Evolutionary conservation across 2,329 filamentous ascomycete genomes (phyloP), one percentile per base, ranked within the genome.

Genomic region (Microcyclospora tardicrescens): DNA sequence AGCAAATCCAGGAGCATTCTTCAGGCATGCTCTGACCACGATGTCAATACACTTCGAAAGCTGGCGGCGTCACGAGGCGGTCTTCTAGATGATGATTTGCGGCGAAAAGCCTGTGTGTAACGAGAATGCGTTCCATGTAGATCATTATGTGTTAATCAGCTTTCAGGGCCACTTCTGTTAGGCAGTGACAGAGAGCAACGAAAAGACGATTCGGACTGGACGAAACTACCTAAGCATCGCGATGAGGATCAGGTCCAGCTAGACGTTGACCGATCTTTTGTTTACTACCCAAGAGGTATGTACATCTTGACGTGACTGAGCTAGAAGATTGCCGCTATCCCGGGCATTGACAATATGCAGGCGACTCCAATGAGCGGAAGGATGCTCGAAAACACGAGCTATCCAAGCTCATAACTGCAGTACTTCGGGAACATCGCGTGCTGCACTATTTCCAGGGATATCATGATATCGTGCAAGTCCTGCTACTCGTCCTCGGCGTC

Each of bases 361-460:
- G 80, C 60, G 71, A 79, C 55, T 75, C 79, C 10, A 72, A 81
- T 24, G 67, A 73, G 46, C 77, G 89, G 49, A 71, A 93, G 41
- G 68, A 75, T 34, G 60, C 61, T 33, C 80, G 82, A 55, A 95
- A 91, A 57, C 58, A 69, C 39, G 78, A 91, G 54, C 73, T 98
- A 2, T 89, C 79, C 6, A 66, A 76, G 45, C 70, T 98, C 36
- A 96, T 98, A 53, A 75, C 75, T 37, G 73, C 81, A 47, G 77
- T 93, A 11, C 73, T 98, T 34, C 80, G 93, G 38, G 74, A 74
- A 28, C 73, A 93, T 53, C 85, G 87, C 12, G 79, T 80, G 58
- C 75, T 98, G 28, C 85, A 79, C 66, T 98, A 98, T 64, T 98
- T 98, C 61, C 91, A 98, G 65, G 91, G 91, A 58, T 98, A 93